Evolutionary conservation across 768 basidiomycete species (phyloP).

Genomic region (Macrolepiota fuliginosa): DNA sequence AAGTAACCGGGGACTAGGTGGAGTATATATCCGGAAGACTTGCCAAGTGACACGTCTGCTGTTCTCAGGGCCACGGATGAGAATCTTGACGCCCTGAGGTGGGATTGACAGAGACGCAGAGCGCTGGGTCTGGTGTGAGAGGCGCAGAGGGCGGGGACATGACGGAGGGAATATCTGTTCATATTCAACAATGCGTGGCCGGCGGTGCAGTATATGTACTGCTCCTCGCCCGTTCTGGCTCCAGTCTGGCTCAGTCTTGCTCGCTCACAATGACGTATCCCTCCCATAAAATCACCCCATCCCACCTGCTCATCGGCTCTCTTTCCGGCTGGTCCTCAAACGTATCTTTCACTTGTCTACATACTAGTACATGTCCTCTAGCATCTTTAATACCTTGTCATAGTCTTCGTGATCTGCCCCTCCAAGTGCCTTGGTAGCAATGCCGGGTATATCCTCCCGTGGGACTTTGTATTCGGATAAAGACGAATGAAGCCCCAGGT

Average conservation of each 20-base stretch:
- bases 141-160: neutral
- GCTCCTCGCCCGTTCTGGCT: neutral
- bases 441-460: conserved; percentile 44
- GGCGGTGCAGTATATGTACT: neutral
- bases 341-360: neutral
- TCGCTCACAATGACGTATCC: conserved; percentile 7
- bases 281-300: neutral
- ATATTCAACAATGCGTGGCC: neutral
- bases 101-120: neutral
- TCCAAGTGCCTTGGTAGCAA: conserved; percentile 51
- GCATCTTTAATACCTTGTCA: conserved; percentile 43
- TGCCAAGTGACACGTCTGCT: conserved; percentile 6
- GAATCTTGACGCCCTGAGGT: neutral
- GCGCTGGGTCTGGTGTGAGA: neutral
- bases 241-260: conserved; percentile 6
- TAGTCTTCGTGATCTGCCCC: conserved; percentile 35
- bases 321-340: conserved; percentile 1
- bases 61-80: conserved; percentile 11
- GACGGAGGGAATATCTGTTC: neutral
- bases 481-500: conserved; percentile 56
- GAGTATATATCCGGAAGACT: neutral
- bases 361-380: conserved; percentile 43
- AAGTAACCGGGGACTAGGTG: neutral
- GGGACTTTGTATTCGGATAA: conserved; percentile 67
- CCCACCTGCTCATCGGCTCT: neutral